phyloP scores from a whole-genome alignment of 441 rosid species.

The Mallotus japonicus region DNA sequence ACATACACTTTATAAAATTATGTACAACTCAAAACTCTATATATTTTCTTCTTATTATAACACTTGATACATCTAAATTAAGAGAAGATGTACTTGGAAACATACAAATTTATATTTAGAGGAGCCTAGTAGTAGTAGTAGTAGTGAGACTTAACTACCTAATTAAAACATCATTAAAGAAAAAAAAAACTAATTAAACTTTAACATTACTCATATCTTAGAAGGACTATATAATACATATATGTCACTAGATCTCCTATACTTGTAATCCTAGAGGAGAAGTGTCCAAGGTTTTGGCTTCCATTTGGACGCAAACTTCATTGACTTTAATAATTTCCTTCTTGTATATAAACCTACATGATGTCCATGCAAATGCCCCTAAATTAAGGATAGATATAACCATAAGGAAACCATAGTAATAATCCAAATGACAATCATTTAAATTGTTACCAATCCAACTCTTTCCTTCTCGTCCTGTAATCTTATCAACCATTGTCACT shows the following conservation, averaged over 20 bases:
- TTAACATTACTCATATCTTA: neutral
- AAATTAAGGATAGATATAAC: constrained; percentile 55
- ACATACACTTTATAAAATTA: no score
- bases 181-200: neutral
- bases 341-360: constrained; percentile 63
- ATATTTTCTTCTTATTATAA: no score
- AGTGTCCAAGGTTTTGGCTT: constrained; percentile 49
- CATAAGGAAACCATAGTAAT: constrained; percentile 75
- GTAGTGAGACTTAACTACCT: neutral
- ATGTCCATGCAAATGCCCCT: constrained; percentile 63
- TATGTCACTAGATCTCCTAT: constrained; percentile 13
- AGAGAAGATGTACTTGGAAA: neutral
- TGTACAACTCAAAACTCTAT: no score
- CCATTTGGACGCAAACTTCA: constrained; percentile 45
- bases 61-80: neutral
- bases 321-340: constrained; percentile 43
- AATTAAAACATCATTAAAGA: neutral
- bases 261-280: constrained; percentile 53
- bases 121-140: neutral
- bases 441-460: constrained; percentile 84
- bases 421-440: constrained; percentile 75
- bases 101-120: neutral
- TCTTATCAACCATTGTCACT: constrained; percentile 64
- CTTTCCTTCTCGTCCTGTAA: constrained; percentile 48
- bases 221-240: neutral